Conservation (phyloP, 2,329 filamentous ascomycete species). For the Diaporthe ampelina region DNA sequence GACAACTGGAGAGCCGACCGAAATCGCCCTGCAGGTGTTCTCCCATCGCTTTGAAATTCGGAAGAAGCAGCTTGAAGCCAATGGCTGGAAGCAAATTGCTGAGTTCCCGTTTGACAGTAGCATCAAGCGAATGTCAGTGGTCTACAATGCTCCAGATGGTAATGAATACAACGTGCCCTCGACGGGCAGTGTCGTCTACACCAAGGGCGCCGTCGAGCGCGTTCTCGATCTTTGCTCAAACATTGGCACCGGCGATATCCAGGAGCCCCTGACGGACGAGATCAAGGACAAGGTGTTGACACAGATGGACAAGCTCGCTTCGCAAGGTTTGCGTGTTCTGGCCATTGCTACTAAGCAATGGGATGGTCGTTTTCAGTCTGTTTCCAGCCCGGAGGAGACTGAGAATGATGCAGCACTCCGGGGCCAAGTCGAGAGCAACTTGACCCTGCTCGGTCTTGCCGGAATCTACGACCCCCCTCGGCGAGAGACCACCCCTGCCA, state of each 20-base stretch:
- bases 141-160: slow-evolving; percentile 68
- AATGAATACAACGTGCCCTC: slow-evolving; percentile 55
- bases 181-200: slow-evolving; percentile 67
- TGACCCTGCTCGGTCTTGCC: slow-evolving; percentile 84
- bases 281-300: slow-evolving; percentile 63
- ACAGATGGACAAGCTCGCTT: slow-evolving; percentile 72
- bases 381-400: slow-evolving; percentile 51
- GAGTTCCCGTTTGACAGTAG: slow-evolving; percentile 86
- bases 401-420: slow-evolving; percentile 64
- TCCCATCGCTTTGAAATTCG: slow-evolving; percentile 75
- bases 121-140: slow-evolving; percentile 85
- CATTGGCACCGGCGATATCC: slow-evolving; percentile 58
- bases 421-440: slow-evolving; percentile 73
- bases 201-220: slow-evolving; percentile 74
- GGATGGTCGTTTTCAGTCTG: slow-evolving; percentile 62
- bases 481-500: slow-evolving; percentile 81
- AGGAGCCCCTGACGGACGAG: slow-evolving; percentile 63
- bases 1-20: slow-evolving; percentile 79
- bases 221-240: slow-evolving; percentile 69
- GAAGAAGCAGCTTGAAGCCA: slow-evolving; percentile 64
- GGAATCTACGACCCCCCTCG: slow-evolving; percentile 91
- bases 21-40: slow-evolving; percentile 83
- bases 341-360: slow-evolving; percentile 76
- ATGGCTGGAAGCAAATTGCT: slow-evolving; percentile 73
- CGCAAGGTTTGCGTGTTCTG: slow-evolving; percentile 79